Evolutionary conservation across 169 alveolate species (phyloP).

Genomic region (Pseudocohnilembus persalinus): DNA sequence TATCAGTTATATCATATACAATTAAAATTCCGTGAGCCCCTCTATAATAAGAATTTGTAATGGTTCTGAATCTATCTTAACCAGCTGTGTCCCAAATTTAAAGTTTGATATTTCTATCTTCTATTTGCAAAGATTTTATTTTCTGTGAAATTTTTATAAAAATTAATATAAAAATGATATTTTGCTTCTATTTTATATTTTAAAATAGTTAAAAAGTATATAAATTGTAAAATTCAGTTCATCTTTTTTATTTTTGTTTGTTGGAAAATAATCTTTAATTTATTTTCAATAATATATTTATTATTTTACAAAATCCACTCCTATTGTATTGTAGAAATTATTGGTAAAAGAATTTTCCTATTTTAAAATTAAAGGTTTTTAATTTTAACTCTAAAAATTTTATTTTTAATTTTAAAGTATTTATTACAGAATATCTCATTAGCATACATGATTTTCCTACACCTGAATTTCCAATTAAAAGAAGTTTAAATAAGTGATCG

Average conservation of each 20-base stretch:
- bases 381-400: not conserved
- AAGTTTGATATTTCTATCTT: slow-evolving; percentile 32
- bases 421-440: slow-evolving; percentile 47
- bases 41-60: slow-evolving; percentile 56
- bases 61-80: slow-evolving; percentile 55
- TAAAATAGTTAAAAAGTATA: not conserved
- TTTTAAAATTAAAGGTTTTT: not conserved
- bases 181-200: not conserved
- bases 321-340: slow-evolving; percentile 47
- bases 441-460: slow-evolving; percentile 67
- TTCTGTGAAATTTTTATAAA: not conserved
- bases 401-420: not conserved
- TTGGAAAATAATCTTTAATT: not conserved
- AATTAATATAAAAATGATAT: not conserved
- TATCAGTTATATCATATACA: slow-evolving; percentile 54
- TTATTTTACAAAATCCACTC: slow-evolving; percentile 37
- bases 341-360: slow-evolving; percentile 47
- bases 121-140: slow-evolving; percentile 36
- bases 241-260: not conserved
- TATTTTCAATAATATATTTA: not conserved
- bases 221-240: not conserved
- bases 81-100: slow-evolving; percentile 65
- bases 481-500: slow-evolving; percentile 51
- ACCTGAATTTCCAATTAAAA: slow-evolving; percentile 61
- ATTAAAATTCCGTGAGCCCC: slow-evolving; percentile 56